Percentiles rank a stretch among this genome's conserved stretches.
phyloP scores from a whole-genome alignment of 2,329 filamentous ascomycete genomes.

The Colletotrichum sp. region DNA sequence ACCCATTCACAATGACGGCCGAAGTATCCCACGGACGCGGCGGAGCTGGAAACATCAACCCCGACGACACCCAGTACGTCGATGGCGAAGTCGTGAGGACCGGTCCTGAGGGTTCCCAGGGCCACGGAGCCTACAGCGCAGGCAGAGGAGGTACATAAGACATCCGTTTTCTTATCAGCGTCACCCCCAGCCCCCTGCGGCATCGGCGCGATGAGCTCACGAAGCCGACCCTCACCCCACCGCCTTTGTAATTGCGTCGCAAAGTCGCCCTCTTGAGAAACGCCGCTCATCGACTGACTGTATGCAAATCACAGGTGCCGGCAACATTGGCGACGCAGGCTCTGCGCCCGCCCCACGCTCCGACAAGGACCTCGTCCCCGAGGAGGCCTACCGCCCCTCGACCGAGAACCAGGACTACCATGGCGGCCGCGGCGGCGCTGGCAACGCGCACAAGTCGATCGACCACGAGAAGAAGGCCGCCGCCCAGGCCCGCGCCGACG shows the following conservation, averaged over 20 bases:
- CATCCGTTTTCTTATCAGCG: background rate
- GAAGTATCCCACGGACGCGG: constrained; percentile 67
- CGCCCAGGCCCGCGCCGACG: constrained; percentile 28
- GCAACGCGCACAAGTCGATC: constrained; percentile 47
- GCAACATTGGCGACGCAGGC: constrained; percentile 61
- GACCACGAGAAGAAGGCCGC: constrained; percentile 33
- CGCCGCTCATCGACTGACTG: background rate
- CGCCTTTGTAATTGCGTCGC: background rate
- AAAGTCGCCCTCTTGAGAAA: background rate
- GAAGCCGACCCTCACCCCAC: background rate
- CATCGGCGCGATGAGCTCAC: background rate
- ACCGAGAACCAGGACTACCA: constrained; percentile 57
- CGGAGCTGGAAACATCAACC: constrained; percentile 65
- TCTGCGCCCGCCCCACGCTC: constrained; percentile 41
- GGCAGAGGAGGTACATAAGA: constrained; percentile 60
- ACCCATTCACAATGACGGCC: constrained; percentile 35
- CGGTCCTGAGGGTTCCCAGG: constrained; percentile 59
- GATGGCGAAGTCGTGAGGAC: constrained; percentile 67
- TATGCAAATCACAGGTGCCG: constrained; percentile 47
- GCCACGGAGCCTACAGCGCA: constrained; percentile 62
- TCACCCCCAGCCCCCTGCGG: background rate
- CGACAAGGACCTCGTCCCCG: constrained; percentile 59
- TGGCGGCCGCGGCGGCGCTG: constrained; percentile 64
- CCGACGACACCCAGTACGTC: constrained; percentile 62
- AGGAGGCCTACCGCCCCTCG: constrained; percentile 53